Evolutionary conservation across 768 basidiomycete genomes (phyloP), one percentile per base, ranked within the genome.

Genomic region (Filobasidium floriforme): DNA sequence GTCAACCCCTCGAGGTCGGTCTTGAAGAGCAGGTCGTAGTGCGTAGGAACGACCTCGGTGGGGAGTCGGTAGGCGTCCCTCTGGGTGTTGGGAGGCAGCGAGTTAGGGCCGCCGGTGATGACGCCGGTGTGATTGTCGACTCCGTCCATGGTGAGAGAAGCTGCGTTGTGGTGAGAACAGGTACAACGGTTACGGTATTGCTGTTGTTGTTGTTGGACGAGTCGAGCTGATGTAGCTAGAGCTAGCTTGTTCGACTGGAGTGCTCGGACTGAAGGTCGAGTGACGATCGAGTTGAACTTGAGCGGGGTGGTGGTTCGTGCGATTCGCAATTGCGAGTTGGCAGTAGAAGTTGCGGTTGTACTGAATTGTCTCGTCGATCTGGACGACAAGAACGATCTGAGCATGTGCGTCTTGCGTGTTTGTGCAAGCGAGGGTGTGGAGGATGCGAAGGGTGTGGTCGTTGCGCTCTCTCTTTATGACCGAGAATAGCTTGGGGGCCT

Each of bases 1-100:
- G 80, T 83, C 67, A 86, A 82, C n/a, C 82, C 82, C 64, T 87
- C 83, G 61, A 97, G 84, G 79, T 97, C 90, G 61, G 80, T 81
- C 71, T 78, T 79, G 74, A 80, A 72, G 6, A 73, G 74, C 40
- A 79, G 71, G 44, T 77, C 78, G 66, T 80, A 80, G 71, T 78
- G 78, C 66, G 77, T 72, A 18, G 73, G 71, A 54, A 51, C 62
- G 62, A 73, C 64, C 29, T 60, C 54, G 28, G 64, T 65, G 18
- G 64, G 64, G 57, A 65, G 49, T 41, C 64, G 22, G 44, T 65
- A 65, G 2, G 64, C 64, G 37, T 65, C 63, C 41, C 64, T 49
- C 43, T 60, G 32, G 15, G 32, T 22, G 29, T 19, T 52, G 52
- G 54, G 19, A 9, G 63, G 52, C 28, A 44, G 46, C 1, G 57